A percentile compares a stretch with the other conserved stretches of the same genome.
Evolutionary conservation across 176 grass and related monocot species (phyloP).

Genomic region (Carex kokanica): DNA sequence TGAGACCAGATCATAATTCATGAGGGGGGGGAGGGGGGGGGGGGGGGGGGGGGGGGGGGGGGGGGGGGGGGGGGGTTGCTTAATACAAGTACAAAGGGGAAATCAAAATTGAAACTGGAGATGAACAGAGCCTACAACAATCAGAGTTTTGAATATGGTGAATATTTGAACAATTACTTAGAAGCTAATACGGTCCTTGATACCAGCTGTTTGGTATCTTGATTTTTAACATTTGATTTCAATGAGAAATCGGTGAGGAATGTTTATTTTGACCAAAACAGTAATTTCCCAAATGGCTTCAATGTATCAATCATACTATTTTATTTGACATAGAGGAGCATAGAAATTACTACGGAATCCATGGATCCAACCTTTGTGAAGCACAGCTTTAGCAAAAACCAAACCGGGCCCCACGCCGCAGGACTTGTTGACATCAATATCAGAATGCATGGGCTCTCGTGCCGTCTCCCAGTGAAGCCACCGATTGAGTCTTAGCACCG

Average conservation of each 20-base stretch:
- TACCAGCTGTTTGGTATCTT: too few species aligned
- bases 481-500: slow-evolving; percentile 53
- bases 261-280: neutral
- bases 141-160: neutral
- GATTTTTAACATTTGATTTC: too few species aligned
- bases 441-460: slow-evolving; percentile 69
- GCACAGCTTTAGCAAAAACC: slow-evolving; percentile 63
- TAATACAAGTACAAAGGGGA: neutral
- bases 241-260: too few species aligned
- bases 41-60: too few species aligned
- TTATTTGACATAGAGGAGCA: neutral
- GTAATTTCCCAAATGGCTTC: neutral
- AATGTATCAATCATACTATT: neutral
- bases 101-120: neutral
- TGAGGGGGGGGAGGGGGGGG: neutral
- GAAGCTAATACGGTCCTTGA: neutral
- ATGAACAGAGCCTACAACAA: neutral
- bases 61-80: too few species aligned
- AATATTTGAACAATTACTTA: neutral
- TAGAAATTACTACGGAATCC: neutral
- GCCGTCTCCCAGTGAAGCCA: slow-evolving; percentile 54
- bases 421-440: slow-evolving; percentile 75
- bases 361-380: slow-evolving; percentile 24
- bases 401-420: slow-evolving; percentile 85
- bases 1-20: too few species aligned